Conservation (phyloP, 441 rosid species). For the Populus trichocarpa region DNA sequence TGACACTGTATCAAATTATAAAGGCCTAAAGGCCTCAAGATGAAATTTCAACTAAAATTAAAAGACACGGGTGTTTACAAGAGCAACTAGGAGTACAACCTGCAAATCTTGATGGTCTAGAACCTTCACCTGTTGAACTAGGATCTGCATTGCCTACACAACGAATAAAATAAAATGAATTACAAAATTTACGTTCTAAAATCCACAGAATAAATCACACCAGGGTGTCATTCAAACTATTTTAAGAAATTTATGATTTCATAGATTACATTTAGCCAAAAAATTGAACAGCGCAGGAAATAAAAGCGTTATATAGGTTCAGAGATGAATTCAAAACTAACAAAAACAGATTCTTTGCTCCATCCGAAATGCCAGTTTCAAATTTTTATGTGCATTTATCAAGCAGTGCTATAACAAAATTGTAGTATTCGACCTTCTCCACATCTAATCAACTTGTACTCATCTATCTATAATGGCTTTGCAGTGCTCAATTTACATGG, state of each 20-base stretch:
- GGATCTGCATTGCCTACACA: conserved; percentile 75
- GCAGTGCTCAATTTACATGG: conserved; percentile 48
- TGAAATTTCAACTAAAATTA: conserved; percentile 3
- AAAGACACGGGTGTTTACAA: neutral
- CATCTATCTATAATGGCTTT: neutral
- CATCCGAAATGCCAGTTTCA: neutral
- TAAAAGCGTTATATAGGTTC: neutral
- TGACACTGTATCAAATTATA: conserved; percentile 8
- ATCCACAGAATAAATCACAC: neutral
- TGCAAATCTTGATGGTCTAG: conserved; percentile 28
- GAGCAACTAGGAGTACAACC: conserved; percentile 32
- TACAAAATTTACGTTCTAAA: neutral
- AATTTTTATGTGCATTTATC: neutral
- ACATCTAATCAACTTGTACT: neutral
- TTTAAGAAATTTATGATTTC: neutral
- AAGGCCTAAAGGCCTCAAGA: conserved; percentile 4
- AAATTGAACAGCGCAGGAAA: neutral
- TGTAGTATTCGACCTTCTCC: neutral
- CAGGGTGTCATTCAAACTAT: neutral
- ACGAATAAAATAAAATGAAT: conserved; percentile 1
- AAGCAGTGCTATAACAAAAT: neutral
- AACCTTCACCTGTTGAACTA: conserved; percentile 47
- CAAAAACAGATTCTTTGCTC: neutral
- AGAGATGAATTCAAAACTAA: neutral
- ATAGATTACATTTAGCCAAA: too few species aligned